A percentile compares a stretch with the other conserved stretches of the same genome.
phyloP scores from a whole-genome alignment of 306 rosid species.

The Fagus crenata region DNA sequence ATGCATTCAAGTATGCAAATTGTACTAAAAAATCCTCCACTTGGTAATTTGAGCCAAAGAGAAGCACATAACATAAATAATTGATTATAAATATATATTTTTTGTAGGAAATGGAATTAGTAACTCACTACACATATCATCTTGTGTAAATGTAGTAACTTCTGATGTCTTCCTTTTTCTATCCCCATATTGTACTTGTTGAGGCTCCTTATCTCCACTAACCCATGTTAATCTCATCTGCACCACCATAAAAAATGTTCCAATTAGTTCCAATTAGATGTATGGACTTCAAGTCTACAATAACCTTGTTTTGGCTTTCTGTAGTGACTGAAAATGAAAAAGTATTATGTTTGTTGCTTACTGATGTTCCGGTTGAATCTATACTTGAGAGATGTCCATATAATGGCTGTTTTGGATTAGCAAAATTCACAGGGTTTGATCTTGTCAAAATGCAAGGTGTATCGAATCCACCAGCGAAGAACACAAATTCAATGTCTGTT shows the following conservation, averaged over 20 bases:
- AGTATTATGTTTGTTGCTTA: constrained; percentile 17
- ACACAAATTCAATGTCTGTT: constrained; percentile 73
- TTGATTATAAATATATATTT: neutral
- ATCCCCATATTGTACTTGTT: constrained; percentile 55
- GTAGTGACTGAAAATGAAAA: too few species aligned
- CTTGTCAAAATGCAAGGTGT: constrained; percentile 55
- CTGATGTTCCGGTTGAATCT: constrained; percentile 70
- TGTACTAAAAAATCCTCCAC: neutral
- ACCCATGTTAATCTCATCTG: constrained; percentile 90
- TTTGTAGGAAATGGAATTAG: too few species aligned
- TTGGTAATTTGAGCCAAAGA: too few species aligned
- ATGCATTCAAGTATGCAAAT: neutral
- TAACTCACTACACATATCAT: constrained; percentile 78
- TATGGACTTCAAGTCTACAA: too few species aligned
- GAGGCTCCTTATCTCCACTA: constrained; percentile 68
- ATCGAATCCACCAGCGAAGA: constrained; percentile 63
- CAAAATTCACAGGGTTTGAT: constrained; percentile 47
- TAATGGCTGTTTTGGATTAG: constrained; percentile 65
- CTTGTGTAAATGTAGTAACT: constrained; percentile 61
- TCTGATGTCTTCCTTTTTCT: constrained; percentile 52
- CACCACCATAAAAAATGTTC: constrained; percentile 6
- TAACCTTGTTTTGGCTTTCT: too few species aligned
- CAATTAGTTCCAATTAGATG: neutral
- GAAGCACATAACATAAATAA: neutral
- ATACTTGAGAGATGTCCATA: constrained; percentile 64